Conservation (phyloP, 345 rosid species). For the Salix koriyanagi region DNA sequence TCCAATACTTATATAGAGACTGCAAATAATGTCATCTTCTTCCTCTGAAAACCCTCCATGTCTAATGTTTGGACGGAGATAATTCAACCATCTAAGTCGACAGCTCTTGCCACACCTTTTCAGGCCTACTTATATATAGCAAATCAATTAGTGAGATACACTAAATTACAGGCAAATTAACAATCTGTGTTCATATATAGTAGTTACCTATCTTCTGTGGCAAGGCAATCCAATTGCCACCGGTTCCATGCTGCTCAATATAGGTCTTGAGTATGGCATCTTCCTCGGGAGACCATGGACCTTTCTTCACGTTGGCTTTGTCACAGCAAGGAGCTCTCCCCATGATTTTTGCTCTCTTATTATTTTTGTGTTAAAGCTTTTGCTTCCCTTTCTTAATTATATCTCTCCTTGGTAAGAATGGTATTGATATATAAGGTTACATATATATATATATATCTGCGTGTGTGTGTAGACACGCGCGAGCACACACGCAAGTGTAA, state of each 20-base stretch:
- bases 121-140: slow-evolving; percentile 27
- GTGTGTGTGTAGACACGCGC: neutral
- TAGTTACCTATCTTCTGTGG: slow-evolving; percentile 65
- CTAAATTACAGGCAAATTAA: neutral
- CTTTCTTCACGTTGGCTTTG: slow-evolving; percentile 28
- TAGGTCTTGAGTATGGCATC: slow-evolving; percentile 56
- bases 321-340: slow-evolving; percentile 35
- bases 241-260: slow-evolving; percentile 62
- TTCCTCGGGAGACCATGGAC: slow-evolving; percentile 35
- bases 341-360: slow-evolving; percentile 2
- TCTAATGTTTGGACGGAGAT: slow-evolving; percentile 53
- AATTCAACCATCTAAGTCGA: slow-evolving; percentile 53
- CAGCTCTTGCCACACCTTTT: slow-evolving; percentile 63
- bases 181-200: neutral
- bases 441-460: slow-evolving; percentile 22
- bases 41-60: slow-evolving; percentile 62
- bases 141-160: no score
- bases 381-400: slow-evolving; percentile 1
- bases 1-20: slow-evolving; percentile 47
- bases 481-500: no score
- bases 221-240: slow-evolving; percentile 47
- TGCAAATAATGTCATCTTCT: slow-evolving; percentile 54
- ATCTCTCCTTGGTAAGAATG: slow-evolving; percentile 21
- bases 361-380: neutral
- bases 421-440: slow-evolving; percentile 23